Conservation (phyloP, 768 basidiomycete species). For the Filobasidium floriforme region DNA sequence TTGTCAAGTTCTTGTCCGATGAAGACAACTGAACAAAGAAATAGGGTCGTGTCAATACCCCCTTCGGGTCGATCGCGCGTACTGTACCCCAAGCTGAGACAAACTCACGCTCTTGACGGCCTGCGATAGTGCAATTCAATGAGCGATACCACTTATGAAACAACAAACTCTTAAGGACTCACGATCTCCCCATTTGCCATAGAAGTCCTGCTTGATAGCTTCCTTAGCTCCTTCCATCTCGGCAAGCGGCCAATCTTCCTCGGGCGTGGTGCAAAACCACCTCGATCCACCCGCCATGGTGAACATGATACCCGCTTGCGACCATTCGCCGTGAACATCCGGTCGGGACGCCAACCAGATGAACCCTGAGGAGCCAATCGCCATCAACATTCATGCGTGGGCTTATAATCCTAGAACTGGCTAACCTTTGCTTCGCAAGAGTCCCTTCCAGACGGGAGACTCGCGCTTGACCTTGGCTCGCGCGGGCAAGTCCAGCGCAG, state of each 20-base stretch:
- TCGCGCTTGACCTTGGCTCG: conserved; percentile 35
- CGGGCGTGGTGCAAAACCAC: conserved; percentile 38
- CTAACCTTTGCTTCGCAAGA: conserved; percentile 40
- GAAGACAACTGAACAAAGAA: neutral
- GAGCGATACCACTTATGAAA: neutral
- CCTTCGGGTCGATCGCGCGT: no score
- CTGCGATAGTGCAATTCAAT: neutral
- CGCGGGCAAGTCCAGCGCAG: conserved; percentile 36
- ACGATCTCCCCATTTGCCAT: conserved; percentile 44
- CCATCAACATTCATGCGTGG: no score
- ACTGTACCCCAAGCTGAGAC: neutral
- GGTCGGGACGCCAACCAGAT: conserved; percentile 44
- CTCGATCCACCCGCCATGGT: conserved; percentile 36
- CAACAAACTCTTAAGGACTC: conserved; percentile 30
- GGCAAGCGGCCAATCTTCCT: conserved; percentile 35
- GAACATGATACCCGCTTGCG: conserved; percentile 43
- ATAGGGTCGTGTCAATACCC: no score
- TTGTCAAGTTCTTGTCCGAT: neutral
- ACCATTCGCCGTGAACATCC: conserved; percentile 40
- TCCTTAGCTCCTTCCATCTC: conserved; percentile 29
- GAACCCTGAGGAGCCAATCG: conserved; percentile 22
- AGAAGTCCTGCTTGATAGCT: conserved; percentile 40
- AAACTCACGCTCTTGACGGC: neutral
- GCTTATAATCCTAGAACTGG: neutral
- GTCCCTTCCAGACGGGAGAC: conserved; percentile 32